Evolutionary conservation across 306 rosid genomes (phyloP).

Genomic region (Trichosanthes truncata): DNA sequence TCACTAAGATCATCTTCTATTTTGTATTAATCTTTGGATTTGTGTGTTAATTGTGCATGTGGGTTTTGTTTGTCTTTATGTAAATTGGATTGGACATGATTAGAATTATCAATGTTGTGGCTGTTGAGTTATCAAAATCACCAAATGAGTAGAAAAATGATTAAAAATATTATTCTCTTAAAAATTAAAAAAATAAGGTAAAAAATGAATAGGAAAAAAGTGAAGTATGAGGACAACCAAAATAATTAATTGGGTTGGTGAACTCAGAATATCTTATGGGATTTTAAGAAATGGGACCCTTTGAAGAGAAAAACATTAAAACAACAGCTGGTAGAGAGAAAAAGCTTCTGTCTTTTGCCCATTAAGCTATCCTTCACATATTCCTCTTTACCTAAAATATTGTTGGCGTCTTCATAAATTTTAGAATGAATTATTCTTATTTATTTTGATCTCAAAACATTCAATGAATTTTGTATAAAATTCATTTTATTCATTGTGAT

Average conservation of each 20-base stretch:
- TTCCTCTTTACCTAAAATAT: not conserved
- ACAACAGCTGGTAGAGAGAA: slow-evolving; percentile 10
- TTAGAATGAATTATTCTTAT: not conserved
- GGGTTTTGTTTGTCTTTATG: not conserved
- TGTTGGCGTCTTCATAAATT: not conserved
- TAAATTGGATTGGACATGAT: not conserved
- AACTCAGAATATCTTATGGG: slow-evolving; percentile 1
- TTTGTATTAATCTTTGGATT: slow-evolving; percentile 1
- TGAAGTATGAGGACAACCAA: not conserved
- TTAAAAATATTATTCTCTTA: not conserved
- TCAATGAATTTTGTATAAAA: not conserved
- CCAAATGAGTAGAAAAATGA: not conserved
- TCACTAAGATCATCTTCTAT: slow-evolving; percentile 1
- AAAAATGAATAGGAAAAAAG: not conserved
- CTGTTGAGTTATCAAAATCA: slow-evolving; percentile 11
- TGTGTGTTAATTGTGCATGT: not conserved
- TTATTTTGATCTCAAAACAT: not conserved
- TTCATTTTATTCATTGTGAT: not conserved
- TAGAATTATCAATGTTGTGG: not conserved
- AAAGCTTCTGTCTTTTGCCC: not conserved
- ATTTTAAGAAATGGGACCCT: not conserved
- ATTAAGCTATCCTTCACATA: not conserved
- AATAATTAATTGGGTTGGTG: slow-evolving; percentile 12
- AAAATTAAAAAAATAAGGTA: not conserved
- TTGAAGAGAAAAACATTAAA: not conserved